Evolutionary conservation across 306 rosid species (phyloP), one percentile per base, ranked within the genome.

Genomic region (Trichosanthes cucumerina): DNA sequence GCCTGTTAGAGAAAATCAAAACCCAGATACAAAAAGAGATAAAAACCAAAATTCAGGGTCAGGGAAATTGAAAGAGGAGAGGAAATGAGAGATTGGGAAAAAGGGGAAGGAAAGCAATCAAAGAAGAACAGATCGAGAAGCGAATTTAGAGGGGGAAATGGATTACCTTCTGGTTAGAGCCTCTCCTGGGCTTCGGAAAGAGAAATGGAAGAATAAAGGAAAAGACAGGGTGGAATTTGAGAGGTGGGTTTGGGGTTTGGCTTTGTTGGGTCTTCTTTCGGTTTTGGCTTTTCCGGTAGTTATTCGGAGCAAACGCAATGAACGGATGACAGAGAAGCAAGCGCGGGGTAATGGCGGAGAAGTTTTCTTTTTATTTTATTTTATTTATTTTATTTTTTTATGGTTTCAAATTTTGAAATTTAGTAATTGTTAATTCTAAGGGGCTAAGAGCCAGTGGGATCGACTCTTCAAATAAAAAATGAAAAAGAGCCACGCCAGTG

Each of bases 321-420:
- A 72, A 49, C 59, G 77, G 77, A 72, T 72, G 77, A 72, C 77
- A 72, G 77, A 46, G 77, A 26, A 46, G 58, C 77, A 46, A 70
- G 46, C 77, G 77, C 77, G 57, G 39, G 41, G 77, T 56, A 24
- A 26, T 3, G 77, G 75, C 53, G 53, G 34, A 69, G 36, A 68
- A 21, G 5, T 21, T 68, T 41, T 41, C 53, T 1, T 34, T 36
- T 18, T 18, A 7, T n/a, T 36, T 16, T 31, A 2, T 33, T 64
- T 6, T 33, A 14, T 0, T 31, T 64, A n/a, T 63, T 6, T 65
- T 63, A 7, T 26, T 7, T 59, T 12, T 0, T 1, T 7, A 24
- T 59, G 4, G 28, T 60, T 60, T 11, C 41, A 15, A 33, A 63
- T 31, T 58, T 58, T 26, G 31, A 60, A 60, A 13, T 31, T 31